Evolutionary conservation across 805 yeast genomes (phyloP).

Genomic region (Candida qinlingensis): DNA sequence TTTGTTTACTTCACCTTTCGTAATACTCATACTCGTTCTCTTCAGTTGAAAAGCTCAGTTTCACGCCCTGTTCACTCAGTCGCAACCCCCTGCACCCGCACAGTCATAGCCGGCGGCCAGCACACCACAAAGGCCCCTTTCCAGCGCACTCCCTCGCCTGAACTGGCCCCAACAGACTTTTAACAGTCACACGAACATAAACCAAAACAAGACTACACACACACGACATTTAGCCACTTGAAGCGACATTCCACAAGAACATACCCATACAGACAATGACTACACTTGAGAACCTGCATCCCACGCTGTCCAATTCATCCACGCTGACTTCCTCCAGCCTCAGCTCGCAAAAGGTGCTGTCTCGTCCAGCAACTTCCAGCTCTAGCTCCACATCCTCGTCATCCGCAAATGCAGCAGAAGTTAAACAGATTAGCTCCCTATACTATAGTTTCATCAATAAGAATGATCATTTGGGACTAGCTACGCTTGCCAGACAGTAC

Average conservation of each 20-base stretch:
- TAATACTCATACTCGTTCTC: too few relatives aligned
- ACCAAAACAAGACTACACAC: neutral
- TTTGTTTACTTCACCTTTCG: too few relatives aligned
- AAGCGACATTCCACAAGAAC: neutral
- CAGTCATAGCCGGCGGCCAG: too few relatives aligned
- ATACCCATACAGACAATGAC: neutral
- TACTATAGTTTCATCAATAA: slow-evolving; percentile 51
- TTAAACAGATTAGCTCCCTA: slow-evolving; percentile 32
- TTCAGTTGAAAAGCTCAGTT: too few relatives aligned
- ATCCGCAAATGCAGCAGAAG: slow-evolving; percentile 2
- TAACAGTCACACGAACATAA: slow-evolving; percentile 8
- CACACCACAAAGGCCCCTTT: neutral
- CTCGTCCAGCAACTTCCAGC: slow-evolving; percentile 1
- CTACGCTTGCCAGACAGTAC: slow-evolving; percentile 71
- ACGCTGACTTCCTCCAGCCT: slow-evolving; percentile 3
- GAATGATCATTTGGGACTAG: slow-evolving; percentile 69
- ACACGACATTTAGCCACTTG: slow-evolving; percentile 5
- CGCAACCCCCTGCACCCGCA: too few relatives aligned
- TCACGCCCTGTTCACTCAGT: too few relatives aligned
- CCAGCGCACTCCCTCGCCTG: neutral
- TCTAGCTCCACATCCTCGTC: slow-evolving; percentile 10
- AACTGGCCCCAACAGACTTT: neutral
- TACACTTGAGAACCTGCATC: slow-evolving; percentile 12
- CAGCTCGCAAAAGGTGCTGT: neutral
- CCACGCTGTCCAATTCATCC: slow-evolving; percentile 18